A percentile compares a stretch with the other conserved stretches of the same genome.
phyloP scores from a whole-genome alignment of 2,329 filamentous ascomycete genomes.

The Calonectria pseudoturangicola region DNA sequence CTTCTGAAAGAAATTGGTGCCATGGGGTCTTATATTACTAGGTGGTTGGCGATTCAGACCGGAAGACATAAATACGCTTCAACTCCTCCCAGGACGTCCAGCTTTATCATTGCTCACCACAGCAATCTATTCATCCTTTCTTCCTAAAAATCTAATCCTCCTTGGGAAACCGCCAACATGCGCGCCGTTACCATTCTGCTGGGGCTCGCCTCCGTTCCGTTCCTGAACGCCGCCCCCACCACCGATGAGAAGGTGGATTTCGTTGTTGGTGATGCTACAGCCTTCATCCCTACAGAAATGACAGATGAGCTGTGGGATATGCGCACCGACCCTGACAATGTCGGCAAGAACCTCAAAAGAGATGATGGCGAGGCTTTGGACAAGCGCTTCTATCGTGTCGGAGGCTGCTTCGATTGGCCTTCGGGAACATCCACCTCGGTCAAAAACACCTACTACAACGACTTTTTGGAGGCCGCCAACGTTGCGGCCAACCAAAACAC shows the following conservation, averaged over 20 bases:
- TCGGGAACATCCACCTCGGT: constrained; percentile 1
- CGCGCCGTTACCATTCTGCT: constrained; percentile 7
- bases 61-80: background rate
- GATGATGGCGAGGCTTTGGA: background rate
- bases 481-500: background rate
- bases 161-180: background rate
- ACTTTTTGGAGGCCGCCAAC: background rate
- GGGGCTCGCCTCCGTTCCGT: constrained; percentile 16
- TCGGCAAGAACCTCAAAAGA: background rate
- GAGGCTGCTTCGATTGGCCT: constrained; percentile 5
- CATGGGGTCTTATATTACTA: background rate
- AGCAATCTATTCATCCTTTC: background rate
- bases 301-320: constrained; percentile 10
- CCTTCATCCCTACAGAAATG: constrained; percentile 11
- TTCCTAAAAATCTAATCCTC: background rate
- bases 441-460: constrained; percentile 8
- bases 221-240: background rate
- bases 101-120: background rate
- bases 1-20: background rate
- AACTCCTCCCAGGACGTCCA: background rate
- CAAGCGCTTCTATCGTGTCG: constrained; percentile 10
- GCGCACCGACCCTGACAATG: constrained; percentile 8
- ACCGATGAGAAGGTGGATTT: background rate
- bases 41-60: no score
- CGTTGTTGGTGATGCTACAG: background rate